Evolutionary conservation across 768 basidiomycete species (phyloP).

Genomic region (Leucocoprinus leucothites): DNA sequence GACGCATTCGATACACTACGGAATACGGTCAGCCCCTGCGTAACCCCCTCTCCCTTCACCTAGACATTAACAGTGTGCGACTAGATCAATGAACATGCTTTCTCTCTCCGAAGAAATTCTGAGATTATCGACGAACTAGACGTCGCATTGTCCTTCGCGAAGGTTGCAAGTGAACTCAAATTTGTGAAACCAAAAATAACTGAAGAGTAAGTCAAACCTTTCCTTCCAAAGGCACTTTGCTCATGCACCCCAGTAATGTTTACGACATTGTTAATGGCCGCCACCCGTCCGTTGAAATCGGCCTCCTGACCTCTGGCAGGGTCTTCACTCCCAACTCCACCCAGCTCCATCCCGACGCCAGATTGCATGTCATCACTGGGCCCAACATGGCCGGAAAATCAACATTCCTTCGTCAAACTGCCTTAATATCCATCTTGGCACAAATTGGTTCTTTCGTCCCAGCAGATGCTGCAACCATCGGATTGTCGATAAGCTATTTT

Average conservation of each 20-base stretch:
- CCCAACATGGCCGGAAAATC: slow-evolving; percentile 98
- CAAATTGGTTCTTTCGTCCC: slow-evolving; percentile 95
- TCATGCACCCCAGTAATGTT: slow-evolving; percentile 35
- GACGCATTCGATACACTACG: slow-evolving; percentile 71
- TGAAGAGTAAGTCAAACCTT: slow-evolving; percentile 52
- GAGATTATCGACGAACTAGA: slow-evolving; percentile 86
- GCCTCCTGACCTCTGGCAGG: slow-evolving; percentile 69
- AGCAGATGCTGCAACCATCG: slow-evolving; percentile 74
- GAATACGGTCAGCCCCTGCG: slow-evolving; percentile 45
- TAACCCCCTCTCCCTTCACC: background rate
- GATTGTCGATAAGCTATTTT: slow-evolving; percentile 88
- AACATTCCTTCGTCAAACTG: slow-evolving; percentile 87
- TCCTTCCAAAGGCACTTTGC: background rate
- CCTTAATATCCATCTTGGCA: slow-evolving; percentile 85
- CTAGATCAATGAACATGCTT: slow-evolving; percentile 61
- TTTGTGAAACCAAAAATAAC: slow-evolving; percentile 70
- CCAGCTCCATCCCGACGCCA: slow-evolving; percentile 52
- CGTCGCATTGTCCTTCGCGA: slow-evolving; percentile 77
- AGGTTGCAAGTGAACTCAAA: slow-evolving; percentile 72
- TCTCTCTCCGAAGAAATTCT: slow-evolving; percentile 67
- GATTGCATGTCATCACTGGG: slow-evolving; percentile 83
- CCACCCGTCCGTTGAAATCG: slow-evolving; percentile 92
- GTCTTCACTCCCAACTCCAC: slow-evolving; percentile 86
- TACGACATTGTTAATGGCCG: slow-evolving; percentile 78
- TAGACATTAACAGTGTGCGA: background rate